These are phyloP conservation scores for Parsonsia alboflavescens DNA, from an alignment of 257 asterid genomes.

Conservation along the genomic window DNA sequence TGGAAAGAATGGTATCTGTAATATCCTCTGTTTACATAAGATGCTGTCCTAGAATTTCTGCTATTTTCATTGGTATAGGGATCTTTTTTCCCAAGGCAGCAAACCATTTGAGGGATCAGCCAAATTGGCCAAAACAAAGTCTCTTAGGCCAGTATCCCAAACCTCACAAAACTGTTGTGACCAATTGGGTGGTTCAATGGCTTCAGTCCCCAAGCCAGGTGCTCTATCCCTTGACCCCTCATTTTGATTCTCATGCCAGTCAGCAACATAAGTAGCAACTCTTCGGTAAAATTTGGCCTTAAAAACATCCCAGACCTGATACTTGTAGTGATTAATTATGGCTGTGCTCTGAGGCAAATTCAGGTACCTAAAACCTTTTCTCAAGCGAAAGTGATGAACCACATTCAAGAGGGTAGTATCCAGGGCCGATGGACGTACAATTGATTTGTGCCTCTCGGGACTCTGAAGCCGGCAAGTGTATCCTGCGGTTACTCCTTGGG, in stretches of 20 bases:
- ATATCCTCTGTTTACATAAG: not conserved
- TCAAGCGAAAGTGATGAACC: slow-evolving; percentile 80
- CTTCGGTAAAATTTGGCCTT: slow-evolving; percentile 78
- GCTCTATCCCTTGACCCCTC: slow-evolving; percentile 97
- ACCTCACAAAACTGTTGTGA: slow-evolving; percentile 73
- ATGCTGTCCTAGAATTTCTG: slow-evolving; percentile 2
- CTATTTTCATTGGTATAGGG: slow-evolving; percentile 16
- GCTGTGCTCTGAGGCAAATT: slow-evolving; percentile 59
- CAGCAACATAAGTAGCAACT: slow-evolving; percentile 91
- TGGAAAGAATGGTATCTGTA: slow-evolving; percentile 4
- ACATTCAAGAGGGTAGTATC: slow-evolving; percentile 67
- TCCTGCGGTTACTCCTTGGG: slow-evolving; percentile 74
- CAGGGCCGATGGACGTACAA: slow-evolving; percentile 66
- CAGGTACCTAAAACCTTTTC: slow-evolving; percentile 52
- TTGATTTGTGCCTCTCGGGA: slow-evolving; percentile 97
- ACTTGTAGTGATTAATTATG: slow-evolving; percentile 71
- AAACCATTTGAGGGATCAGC: slow-evolving; percentile 57
- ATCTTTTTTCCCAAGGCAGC: slow-evolving; percentile 83
- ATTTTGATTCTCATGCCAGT: slow-evolving; percentile 83
- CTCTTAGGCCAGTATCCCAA: slow-evolving; percentile 87
- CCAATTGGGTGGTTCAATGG: slow-evolving; percentile 93
- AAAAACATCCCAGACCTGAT: slow-evolving; percentile 92
- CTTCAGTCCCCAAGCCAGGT: slow-evolving; percentile 96
- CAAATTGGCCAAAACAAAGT: slow-evolving; percentile 65
- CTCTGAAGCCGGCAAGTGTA: slow-evolving; percentile 87